Percentiles rank a stretch among this genome's conserved stretches.
These are phyloP conservation scores for Hamamelis virginiana DNA, from an alignment of 164 flowering plant species.

Conservation along the genomic window DNA sequence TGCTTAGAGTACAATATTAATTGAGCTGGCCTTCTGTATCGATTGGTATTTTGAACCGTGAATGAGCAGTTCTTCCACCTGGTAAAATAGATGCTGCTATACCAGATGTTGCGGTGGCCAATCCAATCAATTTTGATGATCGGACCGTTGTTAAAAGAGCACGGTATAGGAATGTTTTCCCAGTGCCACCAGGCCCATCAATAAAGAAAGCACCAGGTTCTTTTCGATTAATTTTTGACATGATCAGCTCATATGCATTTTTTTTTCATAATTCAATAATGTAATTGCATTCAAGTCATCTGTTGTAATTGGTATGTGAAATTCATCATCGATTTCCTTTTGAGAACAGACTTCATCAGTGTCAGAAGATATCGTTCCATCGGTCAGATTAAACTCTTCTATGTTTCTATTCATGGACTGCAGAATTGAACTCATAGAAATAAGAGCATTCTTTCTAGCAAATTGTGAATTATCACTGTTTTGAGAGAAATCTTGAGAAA, in stretches of 20 bases:
- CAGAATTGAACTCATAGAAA: background rate
- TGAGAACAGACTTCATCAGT: background rate
- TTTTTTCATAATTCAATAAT: background rate
- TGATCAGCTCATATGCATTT: background rate
- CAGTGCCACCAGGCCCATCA: background rate
- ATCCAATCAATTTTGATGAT: background rate
- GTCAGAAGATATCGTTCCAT: background rate
- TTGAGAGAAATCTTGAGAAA: constrained; percentile 7
- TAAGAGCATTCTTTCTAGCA: background rate
- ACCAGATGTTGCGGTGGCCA: background rate
- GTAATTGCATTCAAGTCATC: background rate
- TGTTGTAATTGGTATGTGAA: background rate
- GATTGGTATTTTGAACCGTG: background rate
- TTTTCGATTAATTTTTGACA: background rate
- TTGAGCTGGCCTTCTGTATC: background rate
- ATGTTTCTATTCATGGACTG: constrained; percentile 7
- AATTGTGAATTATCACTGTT: background rate
- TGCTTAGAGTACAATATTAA: background rate
- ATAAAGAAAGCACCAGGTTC: background rate
- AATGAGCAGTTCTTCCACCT: constrained; percentile 1
- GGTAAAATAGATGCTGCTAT: background rate
- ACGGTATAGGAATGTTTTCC: background rate
- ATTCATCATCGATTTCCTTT: constrained; percentile 5
- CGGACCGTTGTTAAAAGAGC: background rate
- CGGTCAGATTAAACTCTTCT: background rate